phyloP scores from a whole-genome alignment of 768 basidiomycete genomes.

The Termitomyces sp. region DNA sequence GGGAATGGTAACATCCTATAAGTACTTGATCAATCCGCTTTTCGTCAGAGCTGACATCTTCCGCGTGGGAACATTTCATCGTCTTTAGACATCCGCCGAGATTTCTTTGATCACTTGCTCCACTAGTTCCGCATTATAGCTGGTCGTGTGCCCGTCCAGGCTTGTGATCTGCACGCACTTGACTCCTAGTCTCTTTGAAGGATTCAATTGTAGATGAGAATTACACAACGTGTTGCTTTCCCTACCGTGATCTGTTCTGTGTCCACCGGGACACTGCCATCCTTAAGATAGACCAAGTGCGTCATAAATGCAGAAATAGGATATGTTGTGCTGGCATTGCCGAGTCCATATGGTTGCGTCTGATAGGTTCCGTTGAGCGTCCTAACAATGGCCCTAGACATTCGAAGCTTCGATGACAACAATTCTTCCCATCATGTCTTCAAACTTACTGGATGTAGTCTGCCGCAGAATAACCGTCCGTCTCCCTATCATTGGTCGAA shows the following conservation, averaged over 20 bases:
- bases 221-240: constrained; percentile 1
- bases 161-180: constrained; percentile 49
- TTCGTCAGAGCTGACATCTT: constrained; percentile 9
- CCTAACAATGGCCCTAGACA: constrained; percentile 56
- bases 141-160: constrained; percentile 16
- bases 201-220: constrained; percentile 5
- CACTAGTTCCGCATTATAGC: constrained; percentile 46
- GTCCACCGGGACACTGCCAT: constrained; percentile 61
- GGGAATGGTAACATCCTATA: constrained; percentile 4
- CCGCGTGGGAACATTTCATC: constrained; percentile 11
- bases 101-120: constrained; percentile 36
- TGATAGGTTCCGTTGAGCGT: constrained; percentile 67
- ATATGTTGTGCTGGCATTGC: constrained; percentile 58
- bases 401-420: constrained; percentile 2
- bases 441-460: constrained; percentile 73
- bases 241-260: constrained; percentile 57
- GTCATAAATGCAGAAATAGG: constrained; percentile 82
- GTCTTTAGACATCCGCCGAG: constrained; percentile 10
- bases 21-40: constrained; percentile 5
- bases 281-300: constrained; percentile 76
- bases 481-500: constrained; percentile 85
- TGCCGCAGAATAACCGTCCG: constrained; percentile 75
- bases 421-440: not conserved
- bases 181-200: constrained; percentile 52
- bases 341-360: constrained; percentile 49